Evolutionary conservation across 2,329 filamentous ascomycete species (phyloP).

Genomic region (Cladosporium sp.): DNA sequence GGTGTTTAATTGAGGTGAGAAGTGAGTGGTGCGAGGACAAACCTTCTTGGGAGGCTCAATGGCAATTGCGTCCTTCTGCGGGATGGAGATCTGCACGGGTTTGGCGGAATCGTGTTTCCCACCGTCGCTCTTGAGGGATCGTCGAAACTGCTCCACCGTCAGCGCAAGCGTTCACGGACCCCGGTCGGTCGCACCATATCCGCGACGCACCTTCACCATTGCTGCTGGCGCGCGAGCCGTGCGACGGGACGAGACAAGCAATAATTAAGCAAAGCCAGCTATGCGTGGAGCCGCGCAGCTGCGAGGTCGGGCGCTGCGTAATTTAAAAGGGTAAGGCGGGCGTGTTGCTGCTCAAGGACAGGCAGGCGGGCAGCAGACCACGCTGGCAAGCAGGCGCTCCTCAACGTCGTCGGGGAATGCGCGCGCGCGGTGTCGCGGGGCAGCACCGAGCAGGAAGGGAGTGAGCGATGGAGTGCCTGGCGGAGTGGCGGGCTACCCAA

Average conservation of each 20-base stretch:
- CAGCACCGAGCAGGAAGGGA: not conserved
- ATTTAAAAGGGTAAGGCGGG: no score
- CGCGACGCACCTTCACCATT: conserved; percentile 18
- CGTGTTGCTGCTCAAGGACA: no score
- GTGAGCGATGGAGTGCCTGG: not conserved
- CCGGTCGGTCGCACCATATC: not conserved
- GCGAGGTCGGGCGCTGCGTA: no score
- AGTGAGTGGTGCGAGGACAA: conserved; percentile 20
- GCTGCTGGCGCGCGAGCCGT: conserved; percentile 1
- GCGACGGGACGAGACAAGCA: not conserved
- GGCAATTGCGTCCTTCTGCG: conserved; percentile 77
- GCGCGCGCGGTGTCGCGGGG: not conserved
- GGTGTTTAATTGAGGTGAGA: not conserved
- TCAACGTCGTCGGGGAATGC: not conserved
- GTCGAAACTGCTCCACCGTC: conserved; percentile 51
- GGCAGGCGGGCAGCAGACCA: not conserved
- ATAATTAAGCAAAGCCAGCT: conserved; percentile 3
- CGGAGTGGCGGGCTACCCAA: no score
- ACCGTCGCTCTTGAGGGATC: conserved; percentile 78
- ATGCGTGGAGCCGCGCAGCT: conserved; percentile 3
- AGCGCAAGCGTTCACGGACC: not conserved
- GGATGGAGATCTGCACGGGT: conserved; percentile 67
- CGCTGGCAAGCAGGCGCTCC: no score
- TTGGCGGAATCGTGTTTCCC: conserved; percentile 57
- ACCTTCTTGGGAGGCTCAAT: conserved; percentile 94